Evolutionary conservation across 2,329 filamentous ascomycete genomes (phyloP), one percentile per base, ranked within the genome.

Genomic region (Fusarium scirpi): DNA sequence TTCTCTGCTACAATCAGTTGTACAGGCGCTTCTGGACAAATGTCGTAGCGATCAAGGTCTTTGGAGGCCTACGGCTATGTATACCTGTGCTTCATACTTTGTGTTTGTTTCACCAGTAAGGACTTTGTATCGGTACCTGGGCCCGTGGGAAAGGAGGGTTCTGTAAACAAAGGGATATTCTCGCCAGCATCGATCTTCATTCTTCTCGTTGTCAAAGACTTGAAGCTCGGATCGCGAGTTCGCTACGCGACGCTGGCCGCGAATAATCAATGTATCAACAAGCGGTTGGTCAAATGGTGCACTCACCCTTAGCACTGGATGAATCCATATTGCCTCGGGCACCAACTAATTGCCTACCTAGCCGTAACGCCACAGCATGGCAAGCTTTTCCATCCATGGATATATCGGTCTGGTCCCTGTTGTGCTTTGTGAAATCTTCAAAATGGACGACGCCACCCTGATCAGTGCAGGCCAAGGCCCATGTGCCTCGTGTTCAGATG

Each of bases 401-500:
- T 34, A 34, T 29, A 45, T 55, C 32, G 20, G 52, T 25, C 58
- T 55, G 41, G 20, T 45, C 38, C 15, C 55, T 52, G 59, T 29
- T 32, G 51, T 65, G 49, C 46, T 58, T 41, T 38, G 59, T 13
- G 49, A 52, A 56, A 51, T 63, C 46, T 69, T 58, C 57, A 62
- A 56, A 62, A 47, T 51, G 41, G 49, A 43, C 62, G 53, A 38
- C 48, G 46, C 62, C 62, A 54, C 52, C 43, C 27, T 56, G 49
- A 54, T 49, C 56, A 34, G 51, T 56, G 44, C 47, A 62, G 30
- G 41, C 44, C 46, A 67, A 65, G 27, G 25, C 41, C 46, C 45
- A 61, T 62, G 60, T 55, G 56, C 64, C 67, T 70, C 67, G 69
- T 74, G 71, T 71, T 74, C 67, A 66, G 62, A 65, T 47, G 48